Base-by-base conservation (phyloP, 2,329 filamentous ascomycete species). In the Pseudopyricularia javanii region DNA sequence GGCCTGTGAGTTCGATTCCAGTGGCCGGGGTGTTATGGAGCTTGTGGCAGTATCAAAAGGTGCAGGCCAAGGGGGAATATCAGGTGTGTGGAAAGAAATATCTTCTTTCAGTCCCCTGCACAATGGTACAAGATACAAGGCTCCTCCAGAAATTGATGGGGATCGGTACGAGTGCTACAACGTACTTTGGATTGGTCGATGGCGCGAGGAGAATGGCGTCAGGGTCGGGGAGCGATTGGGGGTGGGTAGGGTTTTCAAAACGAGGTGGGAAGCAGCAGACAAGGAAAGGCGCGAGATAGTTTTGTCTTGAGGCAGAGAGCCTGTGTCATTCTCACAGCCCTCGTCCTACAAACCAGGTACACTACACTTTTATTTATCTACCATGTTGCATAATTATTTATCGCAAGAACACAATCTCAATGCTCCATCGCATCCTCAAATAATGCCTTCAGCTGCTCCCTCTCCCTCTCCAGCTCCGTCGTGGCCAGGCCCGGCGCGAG, bases 401-500 rank as follows among this genome's bases (percentile, higher is more conserved):
- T n/a, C n/a, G n/a, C 28, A 4, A 30, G 20, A 20, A 45, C 22
- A 20, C 20, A 14, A 4, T 17, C n/a, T 60, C 54, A 69, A 59
- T 72, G 66, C 49, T 60, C 61, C 70, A 81, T 66, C 6, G 78
- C 71, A 52, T 73, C 66, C 62, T 90, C 86, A 67, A 91, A 87
- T 57, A 93, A 64, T 11, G 64, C 67, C 56, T 81, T 75, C 61
- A 93, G 67, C 68, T 91, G 84, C 53, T 88, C 85, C 65, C 78
- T 82, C 67, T 91, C 86, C 49, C 75, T 72, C 61, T 83, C 74
- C 48, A 88, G 66, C 62, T 90, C 85, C 59, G 76, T 78, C 40
- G 17, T 52, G 37, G 79, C 81, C 61, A 98, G 67, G 26, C 80
- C 90, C 1, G 93, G 94, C 30, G 93, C 93, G 56, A 98, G 70